Percentiles rank a stretch among this genome's conserved stretches.
phyloP scores from a whole-genome alignment of 805 yeast genomes.

The Starmera quercuum region DNA sequence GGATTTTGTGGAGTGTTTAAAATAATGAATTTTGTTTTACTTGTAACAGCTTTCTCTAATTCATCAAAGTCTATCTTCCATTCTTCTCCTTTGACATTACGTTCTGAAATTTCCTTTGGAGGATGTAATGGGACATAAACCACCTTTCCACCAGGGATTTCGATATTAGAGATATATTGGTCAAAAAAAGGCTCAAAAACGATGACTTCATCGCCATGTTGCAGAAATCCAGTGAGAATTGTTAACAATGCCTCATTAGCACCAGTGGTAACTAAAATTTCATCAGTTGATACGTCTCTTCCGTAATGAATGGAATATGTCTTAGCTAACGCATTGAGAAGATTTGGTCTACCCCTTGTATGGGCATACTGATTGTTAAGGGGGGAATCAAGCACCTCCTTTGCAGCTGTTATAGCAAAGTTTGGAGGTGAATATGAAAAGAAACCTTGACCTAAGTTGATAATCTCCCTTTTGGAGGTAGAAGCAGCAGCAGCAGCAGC shows the following conservation, averaged over 20 bases:
- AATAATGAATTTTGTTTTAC: conserved; percentile 78
- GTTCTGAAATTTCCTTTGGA: conserved; percentile 58
- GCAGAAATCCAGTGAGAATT: conserved; percentile 74
- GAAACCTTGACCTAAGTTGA: conserved; percentile 94
- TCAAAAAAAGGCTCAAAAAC: conserved; percentile 97
- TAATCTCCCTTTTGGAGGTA: conserved; percentile 65
- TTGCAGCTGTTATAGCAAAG: conserved; percentile 83
- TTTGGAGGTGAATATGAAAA: conserved; percentile 94
- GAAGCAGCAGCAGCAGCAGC: conserved; percentile 80
- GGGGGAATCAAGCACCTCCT: conserved; percentile 64
- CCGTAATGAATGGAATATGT: conserved; percentile 66
- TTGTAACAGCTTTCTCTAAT: conserved; percentile 61
- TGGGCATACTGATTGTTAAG: conserved; percentile 88
- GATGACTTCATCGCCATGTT: conserved; percentile 89
- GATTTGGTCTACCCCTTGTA: conserved; percentile 76
- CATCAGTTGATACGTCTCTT: conserved; percentile 45
- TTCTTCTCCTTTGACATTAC: conserved; percentile 70
- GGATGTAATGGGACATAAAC: conserved; percentile 82
- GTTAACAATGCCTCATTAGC: conserved; percentile 95
- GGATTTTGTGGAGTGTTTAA: conserved; percentile 96
- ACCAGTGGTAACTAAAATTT: conserved; percentile 85
- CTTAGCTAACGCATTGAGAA: conserved; percentile 60
- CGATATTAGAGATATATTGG: conserved; percentile 91
- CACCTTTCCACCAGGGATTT: conserved; percentile 87
- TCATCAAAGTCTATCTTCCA: conserved; percentile 83